Evolutionary conservation across 1,284 basidiomycete species (phyloP).

Genomic region (Pascua guehoae): DNA sequence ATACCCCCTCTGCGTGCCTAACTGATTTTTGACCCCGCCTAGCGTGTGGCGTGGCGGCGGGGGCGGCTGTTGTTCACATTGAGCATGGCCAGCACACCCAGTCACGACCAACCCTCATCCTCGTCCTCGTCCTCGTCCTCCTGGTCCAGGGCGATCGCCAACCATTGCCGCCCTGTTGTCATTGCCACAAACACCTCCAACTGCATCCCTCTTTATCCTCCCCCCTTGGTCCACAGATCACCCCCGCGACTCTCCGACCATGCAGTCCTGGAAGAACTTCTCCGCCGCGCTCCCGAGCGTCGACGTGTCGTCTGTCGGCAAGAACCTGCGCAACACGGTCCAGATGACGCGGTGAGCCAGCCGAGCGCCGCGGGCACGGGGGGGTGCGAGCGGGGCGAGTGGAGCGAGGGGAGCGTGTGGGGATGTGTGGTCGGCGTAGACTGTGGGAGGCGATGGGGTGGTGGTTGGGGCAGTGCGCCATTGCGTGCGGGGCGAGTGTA

Average conservation of each 20-base stretch:
- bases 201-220: neutral
- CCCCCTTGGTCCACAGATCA: neutral
- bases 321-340: constrained; percentile 78
- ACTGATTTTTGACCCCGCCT: too few species aligned
- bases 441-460: neutral
- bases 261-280: constrained; percentile 48
- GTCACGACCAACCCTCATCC: neutral
- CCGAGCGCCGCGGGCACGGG: neutral
- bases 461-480: neutral
- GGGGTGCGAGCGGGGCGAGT: neutral
- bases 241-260: constrained; percentile 15
- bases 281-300: constrained; percentile 41
- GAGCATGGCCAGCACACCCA: neutral
- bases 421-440: neutral
- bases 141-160: neutral
- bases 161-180: neutral
- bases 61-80: too few species aligned
- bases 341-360: constrained; percentile 67
- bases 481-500: too few species aligned
- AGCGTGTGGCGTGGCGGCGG: too few species aligned
- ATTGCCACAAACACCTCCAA: neutral
- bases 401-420: neutral
- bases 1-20: too few species aligned
- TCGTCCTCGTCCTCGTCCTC: neutral
- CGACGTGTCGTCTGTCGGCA: constrained; percentile 56